A percentile compares a stretch with the other conserved stretches of the same genome.
Conservation (phyloP, 176 grass and related monocot genomes). For the Phragmites australis region DNA sequence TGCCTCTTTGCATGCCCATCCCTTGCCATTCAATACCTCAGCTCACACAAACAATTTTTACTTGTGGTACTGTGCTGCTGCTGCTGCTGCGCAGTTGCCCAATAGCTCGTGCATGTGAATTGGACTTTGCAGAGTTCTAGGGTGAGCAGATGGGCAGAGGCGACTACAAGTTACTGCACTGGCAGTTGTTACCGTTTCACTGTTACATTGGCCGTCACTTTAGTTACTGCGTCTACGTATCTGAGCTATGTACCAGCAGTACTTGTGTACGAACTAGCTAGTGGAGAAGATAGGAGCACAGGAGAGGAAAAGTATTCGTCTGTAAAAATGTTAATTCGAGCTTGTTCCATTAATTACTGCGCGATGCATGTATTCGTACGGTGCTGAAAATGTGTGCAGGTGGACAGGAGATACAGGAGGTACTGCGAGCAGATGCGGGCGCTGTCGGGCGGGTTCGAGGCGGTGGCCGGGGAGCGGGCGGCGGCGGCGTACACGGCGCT, state of each 20-base stretch:
- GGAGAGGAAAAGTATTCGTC: background rate
- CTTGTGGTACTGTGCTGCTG: background rate
- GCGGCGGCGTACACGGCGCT: constrained; percentile 65
- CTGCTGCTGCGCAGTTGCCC: constrained; percentile 1
- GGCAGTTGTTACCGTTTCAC: constrained; percentile 44
- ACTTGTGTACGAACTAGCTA: no score
- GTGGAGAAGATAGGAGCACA: background rate
- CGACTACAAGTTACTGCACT: background rate
- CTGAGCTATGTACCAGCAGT: background rate
- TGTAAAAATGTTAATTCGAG: background rate
- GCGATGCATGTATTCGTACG: background rate
- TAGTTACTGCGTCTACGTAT: background rate
- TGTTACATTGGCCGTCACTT: constrained; percentile 35
- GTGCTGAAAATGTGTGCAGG: constrained; percentile 37
- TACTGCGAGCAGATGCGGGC: constrained; percentile 85
- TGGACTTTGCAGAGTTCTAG: constrained; percentile 35
- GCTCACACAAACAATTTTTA: background rate
- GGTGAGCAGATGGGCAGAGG: background rate
- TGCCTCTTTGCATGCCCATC: constrained; percentile 49
- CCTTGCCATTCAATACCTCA: constrained; percentile 42
- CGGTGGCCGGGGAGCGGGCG: constrained; percentile 61
- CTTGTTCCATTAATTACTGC: background rate
- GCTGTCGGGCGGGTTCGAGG: constrained; percentile 69
- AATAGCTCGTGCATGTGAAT: constrained; percentile 5
- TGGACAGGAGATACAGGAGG: constrained; percentile 74